Evolutionary conservation across 2,329 filamentous ascomycete genomes (phyloP), one percentile per base, ranked within the genome.

Genomic region (Sporothrix brasiliensis): DNA sequence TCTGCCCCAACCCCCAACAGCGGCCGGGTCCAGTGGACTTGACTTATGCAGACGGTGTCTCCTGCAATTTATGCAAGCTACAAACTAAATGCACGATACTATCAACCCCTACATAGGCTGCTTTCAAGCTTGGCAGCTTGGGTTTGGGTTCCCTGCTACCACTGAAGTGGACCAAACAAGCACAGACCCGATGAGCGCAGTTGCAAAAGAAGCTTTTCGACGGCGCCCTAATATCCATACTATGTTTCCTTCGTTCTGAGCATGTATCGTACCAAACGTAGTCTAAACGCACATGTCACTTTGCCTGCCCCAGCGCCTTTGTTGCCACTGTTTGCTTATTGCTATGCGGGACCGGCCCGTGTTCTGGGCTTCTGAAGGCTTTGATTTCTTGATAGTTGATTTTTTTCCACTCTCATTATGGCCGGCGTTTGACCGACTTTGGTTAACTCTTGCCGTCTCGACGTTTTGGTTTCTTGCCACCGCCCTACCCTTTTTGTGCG

Each of bases 1-100:
- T 63, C 58, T 63, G 16, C 58, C 16, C 39, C 54, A n/a, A 30
- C 30, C 58, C 16, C 39, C 54, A n/a, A 30, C 54, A 16, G 10
- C 34, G 13, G 34, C 13, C 4, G 4, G 7, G 19, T 10, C 24
- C 27, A 34, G n/a, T 14, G 34, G 58, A 24, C 27, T n/a, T 19
- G 60, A 34, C 61, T 65, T 50, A 50, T 44, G 61, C 61, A 49
- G 41, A 44, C 14, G 44, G 7, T 65, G 44, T 65, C 60, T 65
- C 24, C 41, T 63, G 60, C 60, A 49, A 49, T 49, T 30, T 63
- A 21, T 10, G 19, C 27, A 30, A 30, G 3, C 3, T 30, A 30
- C 34, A 5, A 34, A 34, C 34, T 34, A 34, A 34, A 34, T 34
- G 34, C 34, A 34, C 34, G 34, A 34, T 34, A 34, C 34, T 34